Percentiles rank a stretch among this genome's conserved stretches.
phyloP scores from a whole-genome alignment of 164 flowering plant species.

The Chloranthus sessilifolius region DNA sequence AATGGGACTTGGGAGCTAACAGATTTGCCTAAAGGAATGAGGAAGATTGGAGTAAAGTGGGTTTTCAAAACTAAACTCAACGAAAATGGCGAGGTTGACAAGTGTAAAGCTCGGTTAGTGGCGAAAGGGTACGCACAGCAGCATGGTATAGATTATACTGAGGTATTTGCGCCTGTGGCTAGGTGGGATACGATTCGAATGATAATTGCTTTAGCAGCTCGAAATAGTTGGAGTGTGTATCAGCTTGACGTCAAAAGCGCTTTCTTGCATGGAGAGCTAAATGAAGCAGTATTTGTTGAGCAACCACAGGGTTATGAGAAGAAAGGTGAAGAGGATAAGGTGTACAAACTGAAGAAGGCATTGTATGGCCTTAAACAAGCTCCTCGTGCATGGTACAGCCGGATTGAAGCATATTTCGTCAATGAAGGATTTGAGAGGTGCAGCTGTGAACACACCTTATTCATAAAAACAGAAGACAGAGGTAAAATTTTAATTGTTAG shows the following conservation, averaged over 20 bases:
- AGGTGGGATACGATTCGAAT: conserved; percentile 8
- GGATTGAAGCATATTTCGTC: not conserved
- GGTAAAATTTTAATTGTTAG: conserved; percentile 1
- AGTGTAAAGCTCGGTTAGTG: not conserved
- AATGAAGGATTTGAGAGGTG: too few species aligned
- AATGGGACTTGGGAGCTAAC: not conserved
- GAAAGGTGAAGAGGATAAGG: too few species aligned
- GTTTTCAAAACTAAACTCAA: too few species aligned
- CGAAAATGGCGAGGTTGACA: not conserved
- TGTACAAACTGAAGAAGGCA: too few species aligned
- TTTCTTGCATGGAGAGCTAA: too few species aligned
- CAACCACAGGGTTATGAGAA: too few species aligned
- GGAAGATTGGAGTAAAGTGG: not conserved
- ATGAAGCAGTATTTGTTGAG: too few species aligned
- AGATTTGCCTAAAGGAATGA: not conserved
- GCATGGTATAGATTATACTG: not conserved
- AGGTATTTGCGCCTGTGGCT: conserved; percentile 1
- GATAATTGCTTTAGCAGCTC: conserved; percentile 10
- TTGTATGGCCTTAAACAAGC: too few species aligned
- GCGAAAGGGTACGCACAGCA: not conserved
- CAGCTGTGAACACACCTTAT: conserved; percentile 13
- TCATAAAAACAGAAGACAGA: too few species aligned
- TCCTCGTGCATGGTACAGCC: too few species aligned
- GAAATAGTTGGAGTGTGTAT: conserved; percentile 1
- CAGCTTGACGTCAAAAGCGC: too few species aligned